Evolutionary conservation across 2,329 filamentous ascomycete genomes (phyloP).

Genomic region (Aureobasidium sp.): DNA sequence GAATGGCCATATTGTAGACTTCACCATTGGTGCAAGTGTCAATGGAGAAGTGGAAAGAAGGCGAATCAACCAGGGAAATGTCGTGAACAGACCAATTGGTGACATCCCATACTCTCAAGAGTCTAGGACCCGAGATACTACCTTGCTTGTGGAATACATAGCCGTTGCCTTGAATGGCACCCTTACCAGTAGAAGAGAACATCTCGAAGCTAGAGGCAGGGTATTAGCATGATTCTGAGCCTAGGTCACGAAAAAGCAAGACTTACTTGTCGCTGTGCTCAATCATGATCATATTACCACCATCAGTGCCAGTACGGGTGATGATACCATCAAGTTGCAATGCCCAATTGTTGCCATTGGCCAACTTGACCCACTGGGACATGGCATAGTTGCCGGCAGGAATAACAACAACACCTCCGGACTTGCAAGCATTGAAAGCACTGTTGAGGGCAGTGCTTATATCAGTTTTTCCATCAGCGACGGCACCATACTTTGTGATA

Average conservation of each 20-base stretch:
- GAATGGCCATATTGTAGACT: constrained; percentile 50
- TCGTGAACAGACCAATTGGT: constrained; percentile 45
- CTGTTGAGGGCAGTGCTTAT: constrained; percentile 41
- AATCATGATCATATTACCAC: constrained; percentile 49
- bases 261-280: constrained; percentile 30
- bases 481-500: constrained; percentile 46
- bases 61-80: constrained; percentile 42
- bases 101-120: constrained; percentile 41
- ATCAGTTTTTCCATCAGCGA: constrained; percentile 46
- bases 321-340: constrained; percentile 49
- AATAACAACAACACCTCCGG: constrained; percentile 45
- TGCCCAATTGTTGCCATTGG: constrained; percentile 42
- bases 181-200: constrained; percentile 45
- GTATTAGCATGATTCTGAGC: constrained; percentile 25
- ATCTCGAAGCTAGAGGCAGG: constrained; percentile 38
- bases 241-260: neutral
- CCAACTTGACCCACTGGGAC: constrained; percentile 43
- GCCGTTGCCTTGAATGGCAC: constrained; percentile 47
- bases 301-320: constrained; percentile 43
- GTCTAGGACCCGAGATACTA: constrained; percentile 35
- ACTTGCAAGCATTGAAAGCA: constrained; percentile 46
- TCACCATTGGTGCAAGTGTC: constrained; percentile 47
- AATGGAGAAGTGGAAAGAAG: constrained; percentile 45
- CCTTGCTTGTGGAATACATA: constrained; percentile 43
- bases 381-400: constrained; percentile 46